Base-by-base conservation (phyloP, 306 rosid genomes). In the Trifolium repens region DNA sequence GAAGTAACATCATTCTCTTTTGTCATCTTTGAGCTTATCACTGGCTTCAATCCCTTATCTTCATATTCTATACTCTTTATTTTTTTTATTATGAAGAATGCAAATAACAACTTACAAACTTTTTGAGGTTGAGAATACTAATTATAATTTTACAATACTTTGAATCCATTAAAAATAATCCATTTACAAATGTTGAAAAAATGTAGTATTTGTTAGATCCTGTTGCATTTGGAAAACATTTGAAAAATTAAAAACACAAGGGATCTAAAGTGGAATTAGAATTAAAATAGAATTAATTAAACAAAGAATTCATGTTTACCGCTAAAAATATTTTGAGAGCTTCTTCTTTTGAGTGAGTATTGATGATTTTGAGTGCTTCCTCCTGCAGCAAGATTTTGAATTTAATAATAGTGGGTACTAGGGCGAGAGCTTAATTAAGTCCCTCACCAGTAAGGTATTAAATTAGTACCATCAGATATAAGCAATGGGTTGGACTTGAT, bases 321-420 rank as follows among this genome's bases (percentile, higher is more conserved):
- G 16, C 12, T 24, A 83, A 9, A 53, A 86, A 86, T 37, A 86
- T 80, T 67, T 81, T 49, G 54, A 74, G 30, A 12, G 89, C 89
- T 16, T 86, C 84, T 10, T 83, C 87, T 30, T 61, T 54, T 37
- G 78, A 30, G 43, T 86, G 82, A 44, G 73, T 59, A 2, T 55
- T 78, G 17, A 83, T 55, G 8, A 83, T 61, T 34, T 78, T 46
- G 14, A 78, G 34, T 2, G 89, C 87, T 0, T 77, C 80, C 65
- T 78, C 79, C 87, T 83, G 68, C 40, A 39, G 1, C 32, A 6
- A n/a, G 2, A 52, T 52, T 37, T 27, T 13, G 2, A 22, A 4
- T 55, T 57, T 16, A 30, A 58, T 4, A 14, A 22, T 22, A 3
- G 4, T 27, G 32, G 32, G 0, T 27, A 2, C 32, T 27, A 27